phyloP scores from a whole-genome alignment of 176 grass and related monocot genomes.

The Bonia amplexicaulis region DNA sequence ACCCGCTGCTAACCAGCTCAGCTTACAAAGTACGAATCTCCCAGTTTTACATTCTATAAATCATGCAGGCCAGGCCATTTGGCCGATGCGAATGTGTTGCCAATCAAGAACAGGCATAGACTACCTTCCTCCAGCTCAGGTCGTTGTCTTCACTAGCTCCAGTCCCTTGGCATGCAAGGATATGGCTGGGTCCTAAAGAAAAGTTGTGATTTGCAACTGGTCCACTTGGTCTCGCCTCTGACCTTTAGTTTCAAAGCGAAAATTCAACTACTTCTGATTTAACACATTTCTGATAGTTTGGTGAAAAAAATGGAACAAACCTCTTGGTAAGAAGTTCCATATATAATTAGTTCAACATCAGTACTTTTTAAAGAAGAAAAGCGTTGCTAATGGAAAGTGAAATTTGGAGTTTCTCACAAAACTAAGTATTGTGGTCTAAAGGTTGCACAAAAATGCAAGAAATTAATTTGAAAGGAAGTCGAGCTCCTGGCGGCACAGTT shows the following conservation, averaged over 20 bases:
- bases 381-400: neutral
- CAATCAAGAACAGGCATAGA: slow-evolving; percentile 2
- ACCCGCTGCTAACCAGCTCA: slow-evolving; percentile 23
- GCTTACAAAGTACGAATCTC: slow-evolving; percentile 22
- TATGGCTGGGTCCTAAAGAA: slow-evolving; percentile 20
- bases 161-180: slow-evolving; percentile 47
- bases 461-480: neutral
- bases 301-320: neutral
- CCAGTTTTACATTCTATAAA: neutral
- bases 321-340: neutral
- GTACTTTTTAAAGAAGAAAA: neutral
- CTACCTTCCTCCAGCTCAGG: slow-evolving; percentile 10
- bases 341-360: neutral
- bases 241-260: slow-evolving; percentile 32
- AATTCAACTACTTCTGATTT: slow-evolving; percentile 43
- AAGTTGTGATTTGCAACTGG: slow-evolving; percentile 21
- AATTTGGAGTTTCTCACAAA: neutral
- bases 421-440: neutral
- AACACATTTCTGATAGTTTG: slow-evolving; percentile 24
- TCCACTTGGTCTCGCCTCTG: slow-evolving; percentile 33
- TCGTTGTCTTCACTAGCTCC: slow-evolving; percentile 34
- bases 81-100: slow-evolving; percentile 20
- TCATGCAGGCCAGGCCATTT: slow-evolving; percentile 6
- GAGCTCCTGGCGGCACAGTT: neutral
- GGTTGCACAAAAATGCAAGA: neutral